Evolutionary conservation across 2,329 filamentous ascomycete genomes (phyloP).

Genomic region (Tympanopsis confertula): DNA sequence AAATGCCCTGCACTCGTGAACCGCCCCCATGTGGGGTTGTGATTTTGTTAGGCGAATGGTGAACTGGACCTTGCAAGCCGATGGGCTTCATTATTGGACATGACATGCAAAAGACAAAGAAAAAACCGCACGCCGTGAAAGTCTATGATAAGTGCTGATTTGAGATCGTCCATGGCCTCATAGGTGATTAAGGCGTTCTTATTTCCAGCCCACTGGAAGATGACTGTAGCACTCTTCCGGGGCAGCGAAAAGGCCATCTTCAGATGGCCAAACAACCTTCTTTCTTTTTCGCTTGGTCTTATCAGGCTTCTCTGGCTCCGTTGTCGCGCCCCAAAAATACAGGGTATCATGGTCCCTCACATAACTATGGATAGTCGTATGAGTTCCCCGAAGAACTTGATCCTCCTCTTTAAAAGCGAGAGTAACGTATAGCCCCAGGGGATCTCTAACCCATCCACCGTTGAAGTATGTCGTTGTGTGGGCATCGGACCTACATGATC

Average conservation of each 20-base stretch:
- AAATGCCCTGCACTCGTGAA: no score
- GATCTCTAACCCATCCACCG: slow-evolving; percentile 4
- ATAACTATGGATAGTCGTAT: slow-evolving; percentile 6
- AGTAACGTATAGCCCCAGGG: slow-evolving; percentile 4
- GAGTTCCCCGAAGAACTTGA: slow-evolving; percentile 4
- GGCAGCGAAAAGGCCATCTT: slow-evolving; percentile 4
- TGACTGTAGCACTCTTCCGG: no score
- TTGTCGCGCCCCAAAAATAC: slow-evolving; percentile 5
- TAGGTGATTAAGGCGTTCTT: no score
- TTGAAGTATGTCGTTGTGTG: slow-evolving; percentile 4
- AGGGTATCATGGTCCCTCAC: slow-evolving; percentile 3
- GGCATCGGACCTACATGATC: slow-evolving; percentile 2
- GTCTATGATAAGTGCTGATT: no score
- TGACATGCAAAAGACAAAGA: no score
- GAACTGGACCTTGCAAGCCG: no score
- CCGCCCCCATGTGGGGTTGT: no score
- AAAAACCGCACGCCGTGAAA: no score
- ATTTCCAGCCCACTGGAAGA: no score
- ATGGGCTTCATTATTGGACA: no score
- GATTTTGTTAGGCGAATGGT: no score
- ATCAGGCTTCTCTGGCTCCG: slow-evolving; percentile 6
- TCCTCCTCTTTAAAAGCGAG: slow-evolving; percentile 5
- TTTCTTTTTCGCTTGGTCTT: slow-evolving; percentile 3
- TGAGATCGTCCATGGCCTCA: no score
- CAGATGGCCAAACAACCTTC: slow-evolving; percentile 5